These are phyloP conservation scores for Picochlorum sp. DNA, from an alignment of 139 green algal genomes.

Conservation along the genomic window DNA sequence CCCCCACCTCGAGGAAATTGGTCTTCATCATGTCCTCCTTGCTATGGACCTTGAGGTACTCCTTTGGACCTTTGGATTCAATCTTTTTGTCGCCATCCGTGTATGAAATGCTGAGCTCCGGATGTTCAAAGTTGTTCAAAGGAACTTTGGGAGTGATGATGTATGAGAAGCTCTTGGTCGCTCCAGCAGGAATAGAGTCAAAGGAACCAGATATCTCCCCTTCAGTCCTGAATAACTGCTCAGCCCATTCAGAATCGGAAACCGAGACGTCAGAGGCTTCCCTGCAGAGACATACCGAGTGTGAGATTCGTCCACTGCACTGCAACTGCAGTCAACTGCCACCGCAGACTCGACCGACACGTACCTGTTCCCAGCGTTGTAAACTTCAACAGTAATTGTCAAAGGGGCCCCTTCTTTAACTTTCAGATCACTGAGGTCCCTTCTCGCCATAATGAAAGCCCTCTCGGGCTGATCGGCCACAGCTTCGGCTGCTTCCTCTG, in stretches of 20 bases:
- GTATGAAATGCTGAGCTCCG: neutral
- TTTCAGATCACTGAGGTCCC: neutral
- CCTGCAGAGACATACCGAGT: conserved; percentile 4
- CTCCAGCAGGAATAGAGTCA: conserved; percentile 24
- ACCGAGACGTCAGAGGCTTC: conserved; percentile 13
- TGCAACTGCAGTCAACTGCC: neutral
- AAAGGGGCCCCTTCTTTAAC: neutral
- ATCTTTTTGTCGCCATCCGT: neutral
- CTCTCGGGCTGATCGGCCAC: neutral
- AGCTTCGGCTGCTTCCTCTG: conserved; percentile 5
- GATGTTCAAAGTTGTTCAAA: neutral
- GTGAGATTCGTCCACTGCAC: neutral
- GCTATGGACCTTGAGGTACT: neutral
- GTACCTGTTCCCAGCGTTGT: conserved; percentile 7
- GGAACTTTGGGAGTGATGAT: conserved; percentile 6
- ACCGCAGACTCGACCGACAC: too few relatives aligned
- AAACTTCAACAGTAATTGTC: conserved; percentile 10
- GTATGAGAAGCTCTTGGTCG: conserved; percentile 1
- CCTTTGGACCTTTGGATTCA: neutral
- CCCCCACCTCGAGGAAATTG: conserved; percentile 3
- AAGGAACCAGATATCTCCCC: conserved; percentile 16
- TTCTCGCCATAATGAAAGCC: conserved; percentile 9
- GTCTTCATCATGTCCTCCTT: conserved; percentile 1
- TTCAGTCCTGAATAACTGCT: neutral
- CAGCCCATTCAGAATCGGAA: conserved; percentile 15